phyloP scores from a whole-genome alignment of 305 asterid genomes.

The Fraxinus dipetala region DNA sequence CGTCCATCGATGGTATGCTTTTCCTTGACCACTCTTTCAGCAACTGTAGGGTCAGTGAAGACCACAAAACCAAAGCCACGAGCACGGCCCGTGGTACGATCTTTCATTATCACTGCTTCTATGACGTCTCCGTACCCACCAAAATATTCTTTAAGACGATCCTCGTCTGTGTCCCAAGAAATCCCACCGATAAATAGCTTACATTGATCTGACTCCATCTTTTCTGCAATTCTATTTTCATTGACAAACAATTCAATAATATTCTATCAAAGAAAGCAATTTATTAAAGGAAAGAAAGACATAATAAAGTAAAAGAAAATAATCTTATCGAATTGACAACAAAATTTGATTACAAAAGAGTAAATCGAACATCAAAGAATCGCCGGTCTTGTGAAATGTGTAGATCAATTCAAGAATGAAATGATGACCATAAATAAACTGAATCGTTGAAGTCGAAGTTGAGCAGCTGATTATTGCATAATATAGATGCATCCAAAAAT shows the following conservation, averaged over 20 bases:
- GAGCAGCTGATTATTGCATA: slow-evolving; percentile 9
- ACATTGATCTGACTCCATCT: slow-evolving; percentile 50
- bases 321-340: background rate
- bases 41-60: slow-evolving; percentile 46
- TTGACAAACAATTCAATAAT: slow-evolving; percentile 3
- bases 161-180: slow-evolving; percentile 54
- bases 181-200: slow-evolving; percentile 62
- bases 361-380: slow-evolving; percentile 9
- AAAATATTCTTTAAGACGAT: slow-evolving; percentile 49
- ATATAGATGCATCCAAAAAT: background rate
- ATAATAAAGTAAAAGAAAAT: background rate
- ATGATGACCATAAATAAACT: background rate
- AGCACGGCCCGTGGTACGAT: slow-evolving; percentile 49
- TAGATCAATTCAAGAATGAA: slow-evolving; percentile 15
- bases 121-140: slow-evolving; percentile 50
- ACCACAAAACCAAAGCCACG: slow-evolving; percentile 63
- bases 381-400: slow-evolving; percentile 21
- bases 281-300: background rate
- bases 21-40: slow-evolving; percentile 49
- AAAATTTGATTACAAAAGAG: slow-evolving; percentile 9
- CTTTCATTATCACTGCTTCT: slow-evolving; percentile 54
- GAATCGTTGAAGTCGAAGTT: slow-evolving; percentile 10
- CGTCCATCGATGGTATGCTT: slow-evolving; percentile 55
- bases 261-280: slow-evolving; percentile 9
- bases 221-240: slow-evolving; percentile 26